Evolutionary conservation across 2,329 filamentous ascomycete species (phyloP), one percentile per base, ranked within the genome.

Genomic region (Acrodontium crateriforme): DNA sequence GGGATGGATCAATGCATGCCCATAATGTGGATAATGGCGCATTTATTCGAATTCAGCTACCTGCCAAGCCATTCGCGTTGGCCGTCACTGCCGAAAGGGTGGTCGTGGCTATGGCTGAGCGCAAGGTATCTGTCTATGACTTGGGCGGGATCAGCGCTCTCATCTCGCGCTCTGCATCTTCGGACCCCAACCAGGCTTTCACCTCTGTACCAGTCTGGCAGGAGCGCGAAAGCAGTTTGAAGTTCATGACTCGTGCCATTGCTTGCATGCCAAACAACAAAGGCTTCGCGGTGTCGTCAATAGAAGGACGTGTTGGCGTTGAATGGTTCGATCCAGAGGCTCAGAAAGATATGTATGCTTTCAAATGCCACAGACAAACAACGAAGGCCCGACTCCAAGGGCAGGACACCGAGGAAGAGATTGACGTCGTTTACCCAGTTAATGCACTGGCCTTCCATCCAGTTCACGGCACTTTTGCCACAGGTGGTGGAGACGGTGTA

Each of bases 291-390:
- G 87, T 79, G 1, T 82, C 74, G 33, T 85, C 77, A 46, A 98
- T 98, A 46, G 89, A 98, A 52, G 89, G 89, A 4, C 75, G 89
- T 44, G 84, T 98, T 2, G 87, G 85, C 0, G 89, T 98, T 1
- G 89, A 98, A 55, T 95, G 85, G 82, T 95, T 98, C 52, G 89
- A 95, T 50, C 81, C 89, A 21, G 82, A 89, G 22, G 80, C 87
- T 53, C 85, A 80, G 3, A 85, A 95, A 59, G 78, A 80, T 20
- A 95, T 94, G 55, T 98, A 95, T 54, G 89, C 89, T 9, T 98
- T 98, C 71, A 98, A 98, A 57, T 98, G 89, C 57, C 89, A 98
- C 57, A 72, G 89, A 4, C 82, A 92, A 53, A 68, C 74, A 2
- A 67, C 65, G 6, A 58, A 89, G 52, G 67, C 74, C 2, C 66